These are phyloP conservation scores for Pouteria campechiana DNA, from an alignment of 179 eudicot genomes.

Conservation along the genomic window DNA sequence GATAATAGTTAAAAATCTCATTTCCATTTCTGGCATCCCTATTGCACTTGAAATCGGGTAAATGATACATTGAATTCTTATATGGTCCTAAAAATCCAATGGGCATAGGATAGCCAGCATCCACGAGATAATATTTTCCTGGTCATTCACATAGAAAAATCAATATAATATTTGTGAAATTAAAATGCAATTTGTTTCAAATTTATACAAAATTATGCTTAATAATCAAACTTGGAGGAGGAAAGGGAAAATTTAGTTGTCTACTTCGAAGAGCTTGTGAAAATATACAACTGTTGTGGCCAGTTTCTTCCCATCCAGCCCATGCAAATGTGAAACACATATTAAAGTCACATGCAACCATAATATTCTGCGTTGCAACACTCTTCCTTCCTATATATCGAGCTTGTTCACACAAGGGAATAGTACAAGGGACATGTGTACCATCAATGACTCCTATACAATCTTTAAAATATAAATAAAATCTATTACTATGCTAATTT, in stretches of 20 bases:
- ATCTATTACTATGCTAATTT: too few relatives aligned
- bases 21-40: neutral
- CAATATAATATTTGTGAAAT: too few relatives aligned
- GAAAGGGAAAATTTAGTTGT: slow-evolving; percentile 1
- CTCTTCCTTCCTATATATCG: slow-evolving; percentile 8
- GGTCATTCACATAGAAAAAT: neutral
- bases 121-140: slow-evolving; percentile 13
- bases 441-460: slow-evolving; percentile 5
- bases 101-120: slow-evolving; percentile 2
- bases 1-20: slow-evolving; percentile 8
- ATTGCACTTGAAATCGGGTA: slow-evolving; percentile 4
- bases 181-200: neutral
- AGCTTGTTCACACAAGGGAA: slow-evolving; percentile 3
- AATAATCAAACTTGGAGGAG: neutral
- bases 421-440: neutral
- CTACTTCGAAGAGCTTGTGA: neutral
- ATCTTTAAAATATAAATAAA: neutral
- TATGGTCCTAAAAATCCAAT: slow-evolving; percentile 2
- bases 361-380: neutral
- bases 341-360: slow-evolving; percentile 4
- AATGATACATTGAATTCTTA: slow-evolving; percentile 3
- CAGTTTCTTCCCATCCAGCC: slow-evolving; percentile 10
- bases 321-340: slow-evolving; percentile 10
- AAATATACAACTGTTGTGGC: slow-evolving; percentile 8
- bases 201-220: too few relatives aligned